These are phyloP conservation scores for Phytophthora pinifolia DNA, from an alignment of 352 stramenopile genomes.

Conservation along the genomic window DNA sequence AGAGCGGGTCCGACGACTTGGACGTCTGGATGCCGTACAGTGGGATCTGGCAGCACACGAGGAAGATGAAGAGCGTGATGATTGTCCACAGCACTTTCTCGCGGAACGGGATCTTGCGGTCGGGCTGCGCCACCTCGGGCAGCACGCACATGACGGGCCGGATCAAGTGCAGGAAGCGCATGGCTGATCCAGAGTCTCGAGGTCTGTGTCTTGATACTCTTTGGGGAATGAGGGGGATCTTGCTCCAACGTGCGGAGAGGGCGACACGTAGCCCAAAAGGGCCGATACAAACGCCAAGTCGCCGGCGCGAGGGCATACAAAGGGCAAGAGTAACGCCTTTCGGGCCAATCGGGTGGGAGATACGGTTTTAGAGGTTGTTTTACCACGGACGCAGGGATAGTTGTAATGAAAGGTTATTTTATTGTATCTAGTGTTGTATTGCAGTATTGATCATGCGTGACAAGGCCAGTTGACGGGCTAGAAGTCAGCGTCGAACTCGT, in stretches of 20 bases:
- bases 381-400: neutral
- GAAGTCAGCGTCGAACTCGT: conserved; percentile 71
- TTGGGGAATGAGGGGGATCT: conserved; percentile 37
- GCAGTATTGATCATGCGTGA: too few species aligned
- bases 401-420: neutral
- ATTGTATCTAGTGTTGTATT: too few species aligned
- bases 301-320: conserved; percentile 16
- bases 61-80: conserved; percentile 99
- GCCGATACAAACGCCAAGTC: conserved; percentile 13
- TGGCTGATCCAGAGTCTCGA: conserved; percentile 1
- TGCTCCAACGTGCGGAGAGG: conserved; percentile 5
- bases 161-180: conserved; percentile 99
- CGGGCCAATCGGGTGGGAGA: too few species aligned
- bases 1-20: conserved; percentile 99
- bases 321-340: neutral
- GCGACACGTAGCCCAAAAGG: conserved; percentile 33
- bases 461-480: too few species aligned
- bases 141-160: conserved; percentile 98
- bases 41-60: conserved; percentile 99
- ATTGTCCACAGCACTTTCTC: conserved; percentile 99
- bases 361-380: too few species aligned
- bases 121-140: conserved; percentile 96
- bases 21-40: conserved; percentile 99
- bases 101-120: conserved; percentile 98
- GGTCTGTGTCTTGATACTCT: conserved; percentile 26